Base-by-base conservation (phyloP, 179 eudicot genomes). In the Silene noctiflora region DNA sequence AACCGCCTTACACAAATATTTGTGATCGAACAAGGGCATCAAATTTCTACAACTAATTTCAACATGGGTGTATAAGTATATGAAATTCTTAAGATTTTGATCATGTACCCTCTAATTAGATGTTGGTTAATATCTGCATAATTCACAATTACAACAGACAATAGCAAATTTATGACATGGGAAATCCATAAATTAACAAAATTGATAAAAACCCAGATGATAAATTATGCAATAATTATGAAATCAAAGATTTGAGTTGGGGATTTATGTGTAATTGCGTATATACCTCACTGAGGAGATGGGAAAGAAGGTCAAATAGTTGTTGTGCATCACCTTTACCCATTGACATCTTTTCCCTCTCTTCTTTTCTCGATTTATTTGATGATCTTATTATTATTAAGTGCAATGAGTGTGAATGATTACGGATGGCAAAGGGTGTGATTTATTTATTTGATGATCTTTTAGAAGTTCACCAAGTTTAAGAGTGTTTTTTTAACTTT, bases 231-330 rank as follows among this genome's bases (percentile, higher is more conserved):
- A 27, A 51, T 44, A 12, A 35, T 17, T n/a, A 67, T n/a, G 71
- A 17, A 67, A 67, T 39, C 53, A 67, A 7, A 35, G 53, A 67
- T 39, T 39, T 11, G 16, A 22, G 1, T 19, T 48, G 10, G 55
- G 8, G 24, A 35, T 7, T 17, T 35, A 68, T 22, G 27, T 20
- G 4, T 12, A 6, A 16, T 35, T 39, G 8, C 3, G 11, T 3
- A 31, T 19, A 31, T 64, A 86, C 89, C 87, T 86, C 78, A 27
- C 77, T 78, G 60, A 88, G 87, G 48, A 88, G 88, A 80, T 72
- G n/a, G 27, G 91, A 80, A 31, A 88, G 83, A 63, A 88, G 88
- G 25, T 85, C 82, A 77, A 88, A 88, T 4, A 88, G 86, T 71
- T 86, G 88, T 14, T 80, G 85, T 60, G 85, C 72, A 72, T 63